These are phyloP conservation scores for Zygoascus ofunaensis DNA, from an alignment of 805 yeast genomes.

Conservation along the genomic window DNA sequence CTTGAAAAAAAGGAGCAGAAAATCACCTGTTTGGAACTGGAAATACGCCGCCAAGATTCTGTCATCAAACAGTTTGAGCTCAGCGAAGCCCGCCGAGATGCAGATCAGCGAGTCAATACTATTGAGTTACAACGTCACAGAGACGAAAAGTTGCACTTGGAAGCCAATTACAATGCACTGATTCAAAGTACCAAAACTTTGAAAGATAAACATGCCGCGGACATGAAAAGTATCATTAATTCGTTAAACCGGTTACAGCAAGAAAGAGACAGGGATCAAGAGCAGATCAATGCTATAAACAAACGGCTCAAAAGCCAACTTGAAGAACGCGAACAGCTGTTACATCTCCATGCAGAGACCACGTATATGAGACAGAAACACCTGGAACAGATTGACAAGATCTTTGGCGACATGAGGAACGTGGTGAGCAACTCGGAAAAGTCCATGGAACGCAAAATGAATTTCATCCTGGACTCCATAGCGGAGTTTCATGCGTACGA, in stretches of 20 bases:
- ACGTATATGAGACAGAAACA: constrained; percentile 12
- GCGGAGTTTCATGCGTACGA: constrained; percentile 6
- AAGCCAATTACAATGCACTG: constrained; percentile 41
- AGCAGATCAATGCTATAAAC: constrained; percentile 14
- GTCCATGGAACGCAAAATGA: constrained; percentile 10
- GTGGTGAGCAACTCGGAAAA: constrained; percentile 13
- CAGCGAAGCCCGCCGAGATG: neutral
- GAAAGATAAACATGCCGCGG: constrained; percentile 49
- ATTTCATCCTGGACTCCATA: constrained; percentile 8
- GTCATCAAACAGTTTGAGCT: constrained; percentile 2
- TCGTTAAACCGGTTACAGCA: constrained; percentile 7
- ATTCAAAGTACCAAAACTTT: constrained; percentile 46
- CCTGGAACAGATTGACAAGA: constrained; percentile 11
- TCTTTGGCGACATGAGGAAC: constrained; percentile 14
- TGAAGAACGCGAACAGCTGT: constrained; percentile 9
- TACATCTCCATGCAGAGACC: constrained; percentile 7
- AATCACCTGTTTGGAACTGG: constrained; percentile 55
- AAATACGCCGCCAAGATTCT: constrained; percentile 23
- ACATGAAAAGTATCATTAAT: constrained; percentile 32
- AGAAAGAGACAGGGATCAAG: constrained; percentile 10
- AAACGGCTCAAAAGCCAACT: constrained; percentile 13
- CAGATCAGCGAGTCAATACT: constrained; percentile 5
- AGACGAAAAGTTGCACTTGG: constrained; percentile 39
- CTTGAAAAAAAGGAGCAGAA: constrained; percentile 63
- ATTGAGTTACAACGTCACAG: constrained; percentile 35